These are phyloP conservation scores for Cyclotella baltica DNA, from an alignment of 108 stramenopile species.

Conservation along the genomic window DNA sequence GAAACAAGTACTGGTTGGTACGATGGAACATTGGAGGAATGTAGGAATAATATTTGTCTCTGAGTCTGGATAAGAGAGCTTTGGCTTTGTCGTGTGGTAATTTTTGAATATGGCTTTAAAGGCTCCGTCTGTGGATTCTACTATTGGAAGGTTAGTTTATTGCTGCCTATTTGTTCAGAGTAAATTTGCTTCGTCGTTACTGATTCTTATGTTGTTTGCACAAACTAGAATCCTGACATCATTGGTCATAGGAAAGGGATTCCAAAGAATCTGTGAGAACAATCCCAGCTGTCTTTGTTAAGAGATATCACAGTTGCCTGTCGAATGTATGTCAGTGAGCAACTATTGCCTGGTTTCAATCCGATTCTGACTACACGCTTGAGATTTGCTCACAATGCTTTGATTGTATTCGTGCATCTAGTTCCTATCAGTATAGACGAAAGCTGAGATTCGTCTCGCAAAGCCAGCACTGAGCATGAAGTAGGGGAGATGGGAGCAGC, in stretches of 20 bases:
- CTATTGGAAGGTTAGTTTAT: conserved; percentile 57
- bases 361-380: too few relatives aligned
- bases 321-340: conserved; percentile 23
- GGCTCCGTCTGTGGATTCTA: conserved; percentile 74
- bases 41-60: conserved; percentile 17
- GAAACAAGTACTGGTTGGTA: conserved; percentile 65
- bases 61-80: conserved; percentile 41
- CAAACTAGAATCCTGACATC: conserved; percentile 47
- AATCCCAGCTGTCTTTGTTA: conserved; percentile 69
- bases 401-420: too few relatives aligned
- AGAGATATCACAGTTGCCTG: conserved; percentile 66
- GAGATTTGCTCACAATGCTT: too few relatives aligned
- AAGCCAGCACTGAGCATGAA: conserved; percentile 34
- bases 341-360: background rate
- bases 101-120: conserved; percentile 52
- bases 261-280: conserved; percentile 72
- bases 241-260: conserved; percentile 70
- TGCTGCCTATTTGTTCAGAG: background rate
- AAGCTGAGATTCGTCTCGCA: conserved; percentile 15
- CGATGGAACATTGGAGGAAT: conserved; percentile 31
- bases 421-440: conserved; percentile 19
- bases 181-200: background rate
- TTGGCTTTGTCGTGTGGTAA: conserved; percentile 27
- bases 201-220: background rate
- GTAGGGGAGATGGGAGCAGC: conserved; percentile 76